Conservation (phyloP, 495 filamentous ascomycete species). For the Xylaria venustula region DNA sequence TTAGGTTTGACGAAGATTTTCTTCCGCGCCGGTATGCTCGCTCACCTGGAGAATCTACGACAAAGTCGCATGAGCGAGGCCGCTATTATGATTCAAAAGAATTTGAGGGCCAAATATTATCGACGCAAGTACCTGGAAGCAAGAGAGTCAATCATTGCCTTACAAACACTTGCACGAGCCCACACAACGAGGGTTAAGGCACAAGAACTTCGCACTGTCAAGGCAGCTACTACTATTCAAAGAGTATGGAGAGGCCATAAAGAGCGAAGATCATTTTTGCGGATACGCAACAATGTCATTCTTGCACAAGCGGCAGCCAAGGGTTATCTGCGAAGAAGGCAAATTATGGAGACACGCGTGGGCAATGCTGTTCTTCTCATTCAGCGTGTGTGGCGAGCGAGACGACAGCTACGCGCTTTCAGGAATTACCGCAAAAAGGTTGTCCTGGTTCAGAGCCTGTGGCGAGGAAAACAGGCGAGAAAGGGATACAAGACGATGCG, state of each 20-base stretch:
- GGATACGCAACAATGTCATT: constrained; percentile 77
- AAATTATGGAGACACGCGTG: constrained; percentile 88
- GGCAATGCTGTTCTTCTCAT: constrained; percentile 91
- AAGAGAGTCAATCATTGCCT: constrained; percentile 71
- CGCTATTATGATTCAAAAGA: constrained; percentile 99
- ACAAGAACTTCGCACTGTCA: constrained; percentile 75
- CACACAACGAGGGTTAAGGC: constrained; percentile 73
- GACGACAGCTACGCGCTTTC: constrained; percentile 76
- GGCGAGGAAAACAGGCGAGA: constrained; percentile 83
- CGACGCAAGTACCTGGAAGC: constrained; percentile 88
- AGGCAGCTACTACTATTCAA: constrained; percentile 91
- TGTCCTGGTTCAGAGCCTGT: constrained; percentile 87
- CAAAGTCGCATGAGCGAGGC: constrained; percentile 89
- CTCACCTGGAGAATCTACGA: constrained; percentile 91
- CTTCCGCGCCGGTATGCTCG: constrained; percentile 98
- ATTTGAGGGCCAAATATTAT: constrained; percentile 91
- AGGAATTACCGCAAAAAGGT: constrained; percentile 85
- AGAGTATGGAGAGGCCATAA: constrained; percentile 90
- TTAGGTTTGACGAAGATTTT: constrained; percentile 97
- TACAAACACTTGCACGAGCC: constrained; percentile 74
- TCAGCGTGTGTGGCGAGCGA: constrained; percentile 84
- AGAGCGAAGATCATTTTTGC: constrained; percentile 73
- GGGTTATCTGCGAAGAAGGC: constrained; percentile 81
- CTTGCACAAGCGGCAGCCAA: constrained; percentile 85
- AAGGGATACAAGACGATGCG: constrained; percentile 82